Evolutionary conservation across 805 yeast genomes (phyloP), one percentile per base, ranked within the genome.

Genomic region (Myxozyma neglecta): DNA sequence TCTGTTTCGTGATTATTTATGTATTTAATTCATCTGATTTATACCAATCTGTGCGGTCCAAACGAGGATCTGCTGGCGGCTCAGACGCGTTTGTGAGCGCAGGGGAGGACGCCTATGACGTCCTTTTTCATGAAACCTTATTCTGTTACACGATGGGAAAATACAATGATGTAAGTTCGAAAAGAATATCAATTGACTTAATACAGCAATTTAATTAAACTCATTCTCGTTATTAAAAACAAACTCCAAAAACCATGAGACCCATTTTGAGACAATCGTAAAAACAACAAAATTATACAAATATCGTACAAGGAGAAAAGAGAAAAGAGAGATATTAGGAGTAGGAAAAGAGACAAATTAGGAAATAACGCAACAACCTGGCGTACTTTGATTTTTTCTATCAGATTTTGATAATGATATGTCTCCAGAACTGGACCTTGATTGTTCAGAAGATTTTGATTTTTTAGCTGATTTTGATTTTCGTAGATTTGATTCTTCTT

Each of bases 351-450:
- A n/a, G 13, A 51, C n/a, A n/a, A 20, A 18, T 51, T 13, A 51
- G 46, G 39, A 40, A 18, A 51, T 51, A 16, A 39, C 34, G 16
- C 55, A 51, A 37, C 55, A 51, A 6, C 53, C 53, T 6, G 53
- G 53, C 16, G 43, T 16, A 11, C 44, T 11, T 20, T 10, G 44
- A 32, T 11, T 6, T 5, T 24, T 18, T 39, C 6, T 20, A 13
- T 6, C 18, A 9, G 9, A 20, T 8, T 16, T 8, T 14, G 55
- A 24, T 45, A n/a, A 14, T 16, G 18, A 10, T 16, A 14, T 45
- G 29, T 45, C 29, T 20, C 46, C 24, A 5, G 46, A 42, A 16
- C 46, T 42, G 3, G 46, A 13, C 29, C 29, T 24, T 24, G 29
- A 24, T 24, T 24, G 29, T 24, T 24, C 29, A 5, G 37, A n/a